Percentiles rank a stretch among this genome's conserved stretches.
These are phyloP conservation scores for Phytophthora citrophthora DNA, from an alignment of 352 stramenopile species.

Conservation along the genomic window DNA sequence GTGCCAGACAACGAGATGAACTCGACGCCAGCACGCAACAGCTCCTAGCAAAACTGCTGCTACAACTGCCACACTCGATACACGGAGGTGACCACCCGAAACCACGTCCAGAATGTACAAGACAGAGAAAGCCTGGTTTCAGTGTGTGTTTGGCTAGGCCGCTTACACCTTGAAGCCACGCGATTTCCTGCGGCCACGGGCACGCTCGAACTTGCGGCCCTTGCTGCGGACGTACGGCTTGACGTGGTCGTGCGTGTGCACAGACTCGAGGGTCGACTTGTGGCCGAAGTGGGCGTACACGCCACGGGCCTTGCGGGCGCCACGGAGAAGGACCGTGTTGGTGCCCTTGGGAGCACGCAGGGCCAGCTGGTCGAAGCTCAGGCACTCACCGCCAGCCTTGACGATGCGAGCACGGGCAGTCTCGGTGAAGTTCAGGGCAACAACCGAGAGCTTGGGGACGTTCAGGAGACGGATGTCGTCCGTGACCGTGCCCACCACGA, in stretches of 20 bases:
- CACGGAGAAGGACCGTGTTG: conserved; percentile 99
- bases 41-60: conserved; percentile 31
- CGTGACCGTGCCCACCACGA: conserved; percentile 98
- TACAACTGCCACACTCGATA: conserved; percentile 13
- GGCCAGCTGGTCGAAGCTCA: conserved; percentile 99
- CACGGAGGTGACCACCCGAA: conserved; percentile 6
- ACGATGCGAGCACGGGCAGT: conserved; percentile 97
- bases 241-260: conserved; percentile 98
- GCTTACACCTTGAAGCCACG: conserved; percentile 99
- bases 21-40: conserved; percentile 23
- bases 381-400: conserved; percentile 97
- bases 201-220: conserved; percentile 99
- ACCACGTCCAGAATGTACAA: conserved; percentile 34
- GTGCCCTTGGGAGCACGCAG: conserved; percentile 96
- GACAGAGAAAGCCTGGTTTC: conserved; percentile 45
- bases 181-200: conserved; percentile 98
- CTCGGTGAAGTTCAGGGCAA: conserved; percentile 98
- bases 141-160: conserved; percentile 32
- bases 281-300: conserved; percentile 99
- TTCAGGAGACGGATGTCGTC: conserved; percentile 98
- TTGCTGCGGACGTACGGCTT: conserved; percentile 99
- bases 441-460: conserved; percentile 96
- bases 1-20: conserved; percentile 19
- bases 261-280: conserved; percentile 96
- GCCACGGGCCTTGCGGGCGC: conserved; percentile 96